Base-by-base conservation (phyloP, 2,329 filamentous ascomycete genomes). In the Diaporthe batatas region DNA sequence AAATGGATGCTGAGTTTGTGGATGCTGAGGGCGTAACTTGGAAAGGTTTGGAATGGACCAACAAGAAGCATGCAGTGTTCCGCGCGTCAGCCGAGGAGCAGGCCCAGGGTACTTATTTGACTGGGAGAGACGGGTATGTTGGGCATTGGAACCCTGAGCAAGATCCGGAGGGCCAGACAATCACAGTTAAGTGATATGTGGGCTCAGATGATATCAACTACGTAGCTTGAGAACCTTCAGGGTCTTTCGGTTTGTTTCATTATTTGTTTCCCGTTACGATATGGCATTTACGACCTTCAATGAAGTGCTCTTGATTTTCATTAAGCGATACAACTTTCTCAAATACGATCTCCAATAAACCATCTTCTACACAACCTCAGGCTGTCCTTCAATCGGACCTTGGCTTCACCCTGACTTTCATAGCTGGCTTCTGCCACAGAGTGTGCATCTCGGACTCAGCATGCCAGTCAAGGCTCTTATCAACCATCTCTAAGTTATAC, bases 371-470 rank as follows among this genome's bases (percentile, higher is more conserved):
- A 21, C 5, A 16, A 18, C 2, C 16, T n/a, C n/a, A n/a, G n/a
- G n/a, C 18, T 11, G 6, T 6, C 6, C 12, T 32, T 65, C 25
- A 65, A 12, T 51, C 23, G 6, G 44, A 36, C 21, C 55, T 64
- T 25, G 39, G 53, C 34, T 47, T 32, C 11, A 64, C 59, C 4
- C 36, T 14, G 10, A 72, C 29, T 6, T 54, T 55, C 25, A 71
- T 51, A 5, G 10, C 29, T 21, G 70, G 70, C 11, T 72, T 72
- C 11, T 67, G 58, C 70, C 70, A 72, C 8, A 72, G 51, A 5
- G 70, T 72, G 23, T 72, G 62, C 70, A 72, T 72, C 39, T 65
- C 39, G 4, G 70, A 72, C 16, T 68, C 51, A 2, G 49, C 34
- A 72, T 72, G 70, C 70, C 70, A 72, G 16, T 72, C 59, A 12